Evolutionary conservation across 2,329 filamentous ascomycete genomes (phyloP).

Genomic region (Neofusicoccum sp.): DNA sequence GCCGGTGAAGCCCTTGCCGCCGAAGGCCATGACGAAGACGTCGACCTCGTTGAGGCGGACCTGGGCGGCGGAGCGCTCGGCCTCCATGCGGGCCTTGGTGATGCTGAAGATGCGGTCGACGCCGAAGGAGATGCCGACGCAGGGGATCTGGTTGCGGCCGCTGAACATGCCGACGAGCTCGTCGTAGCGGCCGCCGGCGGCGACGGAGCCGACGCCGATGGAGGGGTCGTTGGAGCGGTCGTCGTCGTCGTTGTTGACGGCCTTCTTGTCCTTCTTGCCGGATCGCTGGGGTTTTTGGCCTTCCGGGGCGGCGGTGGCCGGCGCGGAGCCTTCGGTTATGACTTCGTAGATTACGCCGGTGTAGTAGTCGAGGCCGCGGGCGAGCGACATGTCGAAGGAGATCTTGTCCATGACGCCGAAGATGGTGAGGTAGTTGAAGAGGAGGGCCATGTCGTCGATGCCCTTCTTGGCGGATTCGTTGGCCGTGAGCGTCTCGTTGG

Average conservation of each 20-base stretch:
- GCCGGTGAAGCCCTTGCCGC: slow-evolving; percentile 80
- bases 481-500: slow-evolving; percentile 67
- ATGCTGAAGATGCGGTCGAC: slow-evolving; percentile 96
- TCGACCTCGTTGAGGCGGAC: slow-evolving; percentile 77
- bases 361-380: slow-evolving; percentile 90
- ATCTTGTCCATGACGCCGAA: slow-evolving; percentile 73
- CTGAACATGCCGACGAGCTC: slow-evolving; percentile 93
- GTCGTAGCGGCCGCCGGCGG: slow-evolving; percentile 89
- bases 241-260: slow-evolving; percentile 52
- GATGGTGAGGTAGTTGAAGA: slow-evolving; percentile 80
- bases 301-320: slow-evolving; percentile 35
- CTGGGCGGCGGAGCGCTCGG: slow-evolving; percentile 57
- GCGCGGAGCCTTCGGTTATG: slow-evolving; percentile 77
- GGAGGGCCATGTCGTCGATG: slow-evolving; percentile 75
- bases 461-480: slow-evolving; percentile 80
- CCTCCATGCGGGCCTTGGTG: slow-evolving; percentile 74
- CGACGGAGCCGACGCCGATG: slow-evolving; percentile 82
- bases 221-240: slow-evolving; percentile 79
- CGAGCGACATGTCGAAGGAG: slow-evolving; percentile 87
- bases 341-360: slow-evolving; percentile 91
- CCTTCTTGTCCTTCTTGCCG: slow-evolving; percentile 51
- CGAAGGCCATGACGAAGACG: slow-evolving; percentile 94
- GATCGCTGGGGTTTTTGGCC: slow-evolving; percentile 46
- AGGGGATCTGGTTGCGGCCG: slow-evolving; percentile 83
- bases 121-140: slow-evolving; percentile 88